A percentile compares a stretch with the other conserved stretches of the same genome.
Conservation (phyloP, 2,329 filamentous ascomycete species). For the Penicillium crustosum region DNA sequence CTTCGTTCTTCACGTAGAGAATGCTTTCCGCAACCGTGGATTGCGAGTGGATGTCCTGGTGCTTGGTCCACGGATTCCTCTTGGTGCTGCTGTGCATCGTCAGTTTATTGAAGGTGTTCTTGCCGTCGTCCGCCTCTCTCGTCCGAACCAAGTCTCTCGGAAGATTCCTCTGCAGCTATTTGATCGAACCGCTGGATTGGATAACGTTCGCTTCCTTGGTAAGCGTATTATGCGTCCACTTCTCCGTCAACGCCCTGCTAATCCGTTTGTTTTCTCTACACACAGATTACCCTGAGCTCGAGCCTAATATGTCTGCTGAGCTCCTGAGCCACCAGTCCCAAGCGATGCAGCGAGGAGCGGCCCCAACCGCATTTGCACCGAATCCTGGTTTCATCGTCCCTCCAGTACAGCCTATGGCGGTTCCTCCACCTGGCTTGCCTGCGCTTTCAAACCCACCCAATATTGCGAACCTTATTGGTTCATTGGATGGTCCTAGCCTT, state of each 20-base stretch:
- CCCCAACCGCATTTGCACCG: constrained; percentile 37
- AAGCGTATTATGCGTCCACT: constrained; percentile 20
- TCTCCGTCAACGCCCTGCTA: constrained; percentile 2
- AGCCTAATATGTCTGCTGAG: constrained; percentile 75
- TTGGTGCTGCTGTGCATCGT: constrained; percentile 75
- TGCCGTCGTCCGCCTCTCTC: constrained; percentile 75
- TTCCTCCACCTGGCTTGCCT: constrained; percentile 34
- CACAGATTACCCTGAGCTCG: constrained; percentile 76
- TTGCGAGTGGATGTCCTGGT: constrained; percentile 78
- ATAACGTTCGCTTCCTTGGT: constrained; percentile 76
- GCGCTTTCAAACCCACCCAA: constrained; percentile 48
- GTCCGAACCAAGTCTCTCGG: constrained; percentile 65
- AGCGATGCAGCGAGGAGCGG: constrained; percentile 37
- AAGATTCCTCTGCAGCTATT: constrained; percentile 84
- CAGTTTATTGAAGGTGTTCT: constrained; percentile 87
- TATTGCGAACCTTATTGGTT: constrained; percentile 64
- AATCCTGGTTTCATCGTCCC: constrained; percentile 41
- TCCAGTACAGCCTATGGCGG: constrained; percentile 32
- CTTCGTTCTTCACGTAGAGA: constrained; percentile 81
- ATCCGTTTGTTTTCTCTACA: constrained; percentile 14
- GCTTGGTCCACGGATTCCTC: constrained; percentile 72
- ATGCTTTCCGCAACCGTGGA: constrained; percentile 68
- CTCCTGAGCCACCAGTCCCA: constrained; percentile 65
- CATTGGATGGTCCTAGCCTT: constrained; percentile 67
- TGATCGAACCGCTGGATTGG: constrained; percentile 70